Evolutionary conservation across 306 rosid species (phyloP), one percentile per base, ranked within the genome.

Genomic region (Senna siamea): DNA sequence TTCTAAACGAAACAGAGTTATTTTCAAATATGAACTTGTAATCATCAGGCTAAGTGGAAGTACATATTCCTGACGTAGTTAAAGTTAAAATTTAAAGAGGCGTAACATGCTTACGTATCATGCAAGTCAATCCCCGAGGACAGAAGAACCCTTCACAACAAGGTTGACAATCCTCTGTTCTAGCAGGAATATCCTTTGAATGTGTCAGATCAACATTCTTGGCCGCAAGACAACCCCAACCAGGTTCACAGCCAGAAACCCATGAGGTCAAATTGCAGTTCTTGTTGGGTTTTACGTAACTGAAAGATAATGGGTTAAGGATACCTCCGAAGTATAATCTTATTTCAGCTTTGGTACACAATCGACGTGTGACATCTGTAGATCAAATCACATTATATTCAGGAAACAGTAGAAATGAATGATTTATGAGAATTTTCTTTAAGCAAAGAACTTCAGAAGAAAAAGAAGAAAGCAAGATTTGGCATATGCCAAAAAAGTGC

Each of bases 71-170:
- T 14, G 65, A 30, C 12, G 2, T 15, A 47, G 17, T 30, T 47
- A 9, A 71, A 56, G 66, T 40, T 47, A 46, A 62, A 74, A 28
- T 6, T 22, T 70, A 7, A 41, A 53, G 70, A 65, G 2, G 2
- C 46, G 77, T 56, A 78, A 60, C 47, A 63, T 85, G 81, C 93
- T 86, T 88, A 88, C 94, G 87, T 79, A 88, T 88, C 97, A 91
- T 91, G 87, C 97, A 91, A 70, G 97, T 91, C 74, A 91, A 66
- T 28, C 97, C 97, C 44, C 74, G 84, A 54, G 94, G 97, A 60
- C 94, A 91, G 78, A 91, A 91, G 81, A 91, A 91, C 18, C 97
- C 97, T 73, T 85, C 92, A 58, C 97, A 91, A 79, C 97, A 91
- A 74, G 97, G 88, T 74, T 80, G 83, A 37, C 94, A 91, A 4